A percentile compares a stretch with the other conserved stretches of the same genome.
phyloP scores from a whole-genome alignment of 208 protist genomes.

The Trypanosoma boissoni region DNA sequence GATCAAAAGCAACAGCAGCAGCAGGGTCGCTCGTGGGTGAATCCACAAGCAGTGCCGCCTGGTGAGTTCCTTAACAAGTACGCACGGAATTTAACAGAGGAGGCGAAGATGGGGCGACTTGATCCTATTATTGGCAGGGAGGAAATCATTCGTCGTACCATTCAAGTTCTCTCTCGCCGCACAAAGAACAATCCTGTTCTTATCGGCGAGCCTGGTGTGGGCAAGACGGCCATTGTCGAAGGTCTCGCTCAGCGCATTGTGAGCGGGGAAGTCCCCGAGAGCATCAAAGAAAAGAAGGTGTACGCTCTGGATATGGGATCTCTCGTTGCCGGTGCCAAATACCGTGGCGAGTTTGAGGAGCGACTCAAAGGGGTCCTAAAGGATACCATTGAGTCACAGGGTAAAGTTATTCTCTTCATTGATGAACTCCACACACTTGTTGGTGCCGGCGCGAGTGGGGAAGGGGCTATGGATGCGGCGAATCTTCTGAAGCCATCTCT shows the following conservation, averaged over 20 bases:
- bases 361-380: slow-evolving; percentile 98
- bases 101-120: slow-evolving; percentile 92
- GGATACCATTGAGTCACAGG: slow-evolving; percentile 95
- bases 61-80: slow-evolving; percentile 96
- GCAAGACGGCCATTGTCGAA: slow-evolving; percentile 93
- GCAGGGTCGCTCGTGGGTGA: slow-evolving; percentile 80
- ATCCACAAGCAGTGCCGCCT: slow-evolving; percentile 82
- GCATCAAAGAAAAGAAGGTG: slow-evolving; percentile 81
- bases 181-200: slow-evolving; percentile 99
- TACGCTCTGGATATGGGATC: slow-evolving; percentile 98
- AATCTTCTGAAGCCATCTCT: slow-evolving; percentile 99
- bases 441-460: slow-evolving; percentile 92
- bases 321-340: slow-evolving; percentile 99
- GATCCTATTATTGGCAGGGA: slow-evolving; percentile 99
- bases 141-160: slow-evolving; percentile 97
- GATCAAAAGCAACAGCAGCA: slow-evolving; percentile 36
- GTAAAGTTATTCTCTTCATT: slow-evolving; percentile 99
- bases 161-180: slow-evolving; percentile 95
- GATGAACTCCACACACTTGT: slow-evolving; percentile 99
- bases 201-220: slow-evolving; percentile 96
- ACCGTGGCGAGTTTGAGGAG: slow-evolving; percentile 99
- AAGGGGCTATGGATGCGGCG: slow-evolving; percentile 97
- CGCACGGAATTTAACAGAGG: slow-evolving; percentile 93
- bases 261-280: slow-evolving; percentile 91
- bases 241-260: slow-evolving; percentile 92